These are phyloP conservation scores for Trichoderma citrinoviride DNA, from an alignment of 2,329 filamentous ascomycete genomes.

Conservation along the genomic window DNA sequence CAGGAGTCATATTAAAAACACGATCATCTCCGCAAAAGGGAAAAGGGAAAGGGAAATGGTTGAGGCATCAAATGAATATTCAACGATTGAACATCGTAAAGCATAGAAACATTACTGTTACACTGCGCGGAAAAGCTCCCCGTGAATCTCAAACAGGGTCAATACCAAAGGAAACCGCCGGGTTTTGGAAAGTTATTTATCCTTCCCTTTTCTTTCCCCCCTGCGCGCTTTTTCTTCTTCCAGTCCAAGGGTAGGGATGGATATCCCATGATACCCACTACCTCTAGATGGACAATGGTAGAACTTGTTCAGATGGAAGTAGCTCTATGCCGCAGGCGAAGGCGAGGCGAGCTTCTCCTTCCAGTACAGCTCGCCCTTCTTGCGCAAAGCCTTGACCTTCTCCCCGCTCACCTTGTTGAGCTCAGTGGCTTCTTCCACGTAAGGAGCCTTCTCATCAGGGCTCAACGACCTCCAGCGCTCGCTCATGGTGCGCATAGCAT, in stretches of 20 bases:
- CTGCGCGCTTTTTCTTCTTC: background rate
- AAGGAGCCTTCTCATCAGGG: slow-evolving; percentile 43
- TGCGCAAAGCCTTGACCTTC: slow-evolving; percentile 32
- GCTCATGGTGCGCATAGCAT: slow-evolving; percentile 29
- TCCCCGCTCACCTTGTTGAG: slow-evolving; percentile 21
- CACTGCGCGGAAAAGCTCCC: background rate
- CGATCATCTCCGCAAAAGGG: too few species aligned
- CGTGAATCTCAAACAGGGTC: background rate
- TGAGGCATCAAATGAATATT: background rate
- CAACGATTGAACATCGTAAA: background rate
- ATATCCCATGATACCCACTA: background rate
- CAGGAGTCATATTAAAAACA: too few species aligned
- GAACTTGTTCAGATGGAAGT: too few species aligned
- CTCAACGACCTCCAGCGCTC: slow-evolving; percentile 46
- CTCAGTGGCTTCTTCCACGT: slow-evolving; percentile 32
- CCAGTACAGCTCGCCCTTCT: slow-evolving; percentile 28
- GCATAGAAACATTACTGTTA: background rate
- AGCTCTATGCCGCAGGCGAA: background rate
- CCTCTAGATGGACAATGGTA: too few species aligned
- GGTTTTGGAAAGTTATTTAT: background rate
- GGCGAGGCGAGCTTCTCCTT: slow-evolving; percentile 20
- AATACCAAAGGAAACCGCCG: background rate
- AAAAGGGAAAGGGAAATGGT: background rate
- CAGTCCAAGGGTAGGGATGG: background rate
- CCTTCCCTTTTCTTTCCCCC: background rate